Evolutionary conservation across 371 early-diverging fungal genomes (phyloP).

Genomic region (Apophysomyces trapeziformis): DNA sequence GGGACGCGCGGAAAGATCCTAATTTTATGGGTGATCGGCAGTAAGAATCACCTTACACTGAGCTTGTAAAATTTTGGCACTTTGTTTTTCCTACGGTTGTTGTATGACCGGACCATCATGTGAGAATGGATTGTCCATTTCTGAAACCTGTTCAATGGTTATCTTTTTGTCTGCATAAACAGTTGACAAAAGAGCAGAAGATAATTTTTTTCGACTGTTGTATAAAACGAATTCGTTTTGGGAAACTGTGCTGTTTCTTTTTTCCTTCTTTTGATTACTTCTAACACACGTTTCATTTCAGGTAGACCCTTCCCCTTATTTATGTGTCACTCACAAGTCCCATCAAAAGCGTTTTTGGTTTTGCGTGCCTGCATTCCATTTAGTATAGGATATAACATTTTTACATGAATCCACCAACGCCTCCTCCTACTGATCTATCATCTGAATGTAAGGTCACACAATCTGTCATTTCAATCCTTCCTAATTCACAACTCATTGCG

Average conservation of each 20-base stretch:
- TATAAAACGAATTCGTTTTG: slow-evolving; percentile 3
- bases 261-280: slow-evolving; percentile 7
- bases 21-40: slow-evolving; percentile 3
- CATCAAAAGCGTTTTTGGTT: neutral
- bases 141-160: neutral
- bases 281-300: slow-evolving; percentile 11
- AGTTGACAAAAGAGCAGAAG: no score
- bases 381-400: neutral
- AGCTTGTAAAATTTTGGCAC: no score
- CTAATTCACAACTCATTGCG: neutral
- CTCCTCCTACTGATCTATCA: slow-evolving; percentile 1
- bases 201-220: neutral
- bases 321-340: slow-evolving; percentile 1
- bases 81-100: no score
- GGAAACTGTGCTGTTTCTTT: neutral
- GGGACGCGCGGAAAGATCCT: neutral
- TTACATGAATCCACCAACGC: slow-evolving; percentile 7
- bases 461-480: neutral
- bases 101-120: neutral
- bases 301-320: slow-evolving; percentile 1
- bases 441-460: slow-evolving; percentile 9
- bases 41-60: slow-evolving; percentile 4
- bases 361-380: slow-evolving; percentile 5
- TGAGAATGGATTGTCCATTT: neutral
- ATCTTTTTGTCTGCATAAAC: neutral